Evolutionary conservation across 1,139 yeast genomes (phyloP).

Genomic region (Saccharomycopsis hybrid): DNA sequence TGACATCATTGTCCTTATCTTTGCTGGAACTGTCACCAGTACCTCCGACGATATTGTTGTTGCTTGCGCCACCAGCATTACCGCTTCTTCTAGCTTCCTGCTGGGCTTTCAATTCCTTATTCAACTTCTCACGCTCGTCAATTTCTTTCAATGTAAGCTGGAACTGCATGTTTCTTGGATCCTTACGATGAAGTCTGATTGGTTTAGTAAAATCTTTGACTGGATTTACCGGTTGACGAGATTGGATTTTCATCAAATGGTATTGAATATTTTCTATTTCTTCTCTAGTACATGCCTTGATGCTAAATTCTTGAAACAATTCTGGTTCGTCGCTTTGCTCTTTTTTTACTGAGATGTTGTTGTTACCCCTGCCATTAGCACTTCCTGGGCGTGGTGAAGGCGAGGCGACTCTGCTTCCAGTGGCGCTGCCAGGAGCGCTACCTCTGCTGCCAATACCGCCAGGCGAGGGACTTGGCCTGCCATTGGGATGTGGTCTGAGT

Average conservation of each 20-base stretch:
- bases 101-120: slow-evolving; percentile 29
- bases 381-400: neutral
- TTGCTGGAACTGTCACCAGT: neutral
- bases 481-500: neutral
- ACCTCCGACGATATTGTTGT: neutral
- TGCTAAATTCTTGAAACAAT: slow-evolving; percentile 36
- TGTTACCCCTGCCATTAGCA: no score
- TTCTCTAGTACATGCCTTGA: slow-evolving; percentile 66
- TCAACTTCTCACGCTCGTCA: slow-evolving; percentile 43
- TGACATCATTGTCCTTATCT: slow-evolving; percentile 2
- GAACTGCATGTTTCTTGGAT: slow-evolving; percentile 83
- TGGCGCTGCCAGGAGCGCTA: neutral
- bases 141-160: slow-evolving; percentile 64
- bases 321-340: slow-evolving; percentile 6
- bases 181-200: slow-evolving; percentile 82
- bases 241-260: slow-evolving; percentile 77
- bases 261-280: slow-evolving; percentile 71
- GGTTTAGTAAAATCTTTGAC: slow-evolving; percentile 68
- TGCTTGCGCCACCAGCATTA: neutral
- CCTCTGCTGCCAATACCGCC: neutral
- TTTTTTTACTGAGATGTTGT: neutral
- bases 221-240: slow-evolving; percentile 67
- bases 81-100: slow-evolving; percentile 25
- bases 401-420: neutral
- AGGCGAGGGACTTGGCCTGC: slow-evolving; percentile 2